Evolutionary conservation across 352 stramenopile species (phyloP).

Genomic region (Phytophthora pluvialis): DNA sequence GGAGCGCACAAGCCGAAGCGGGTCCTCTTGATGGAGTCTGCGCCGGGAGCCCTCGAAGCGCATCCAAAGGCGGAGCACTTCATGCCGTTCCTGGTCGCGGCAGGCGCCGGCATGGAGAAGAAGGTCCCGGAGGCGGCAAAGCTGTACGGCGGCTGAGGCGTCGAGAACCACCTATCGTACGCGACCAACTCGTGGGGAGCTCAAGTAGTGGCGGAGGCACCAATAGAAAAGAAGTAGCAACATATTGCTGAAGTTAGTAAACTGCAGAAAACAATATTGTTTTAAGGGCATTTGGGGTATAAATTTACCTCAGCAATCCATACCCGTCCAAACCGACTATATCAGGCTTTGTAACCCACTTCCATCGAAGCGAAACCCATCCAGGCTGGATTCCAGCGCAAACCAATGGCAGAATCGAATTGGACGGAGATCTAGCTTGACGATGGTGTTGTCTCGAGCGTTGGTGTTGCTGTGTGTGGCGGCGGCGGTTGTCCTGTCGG

Average conservation of each 20-base stretch:
- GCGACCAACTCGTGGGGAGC: slow-evolving; percentile 49
- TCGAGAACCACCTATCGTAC: slow-evolving; percentile 44
- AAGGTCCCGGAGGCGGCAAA: slow-evolving; percentile 33
- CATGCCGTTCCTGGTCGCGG: slow-evolving; percentile 59
- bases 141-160: slow-evolving; percentile 46
- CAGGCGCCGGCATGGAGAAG: slow-evolving; percentile 61
- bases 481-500: slow-evolving; percentile 34
- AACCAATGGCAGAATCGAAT: slow-evolving; percentile 7
- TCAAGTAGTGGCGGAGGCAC: neutral
- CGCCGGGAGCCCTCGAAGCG: slow-evolving; percentile 41
- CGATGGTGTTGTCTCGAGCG: slow-evolving; percentile 48
- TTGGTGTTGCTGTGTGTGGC: slow-evolving; percentile 47
- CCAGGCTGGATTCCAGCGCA: slow-evolving; percentile 2
- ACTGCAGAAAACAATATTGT: neutral
- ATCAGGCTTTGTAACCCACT: slow-evolving; percentile 31
- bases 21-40: slow-evolving; percentile 78
- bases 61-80: slow-evolving; percentile 62
- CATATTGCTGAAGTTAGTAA: neutral
- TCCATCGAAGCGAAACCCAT: slow-evolving; percentile 15
- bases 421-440: slow-evolving; percentile 5
- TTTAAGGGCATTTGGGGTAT: neutral
- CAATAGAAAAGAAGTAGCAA: neutral
- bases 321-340: slow-evolving; percentile 1
- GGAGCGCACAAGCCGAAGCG: slow-evolving; percentile 47
- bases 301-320: neutral